A percentile compares a stretch with the other conserved stretches of the same genome.
These are phyloP conservation scores for Rhodotorula paludigena DNA, from an alignment of 768 basidiomycete species.

Conservation along the genomic window DNA sequence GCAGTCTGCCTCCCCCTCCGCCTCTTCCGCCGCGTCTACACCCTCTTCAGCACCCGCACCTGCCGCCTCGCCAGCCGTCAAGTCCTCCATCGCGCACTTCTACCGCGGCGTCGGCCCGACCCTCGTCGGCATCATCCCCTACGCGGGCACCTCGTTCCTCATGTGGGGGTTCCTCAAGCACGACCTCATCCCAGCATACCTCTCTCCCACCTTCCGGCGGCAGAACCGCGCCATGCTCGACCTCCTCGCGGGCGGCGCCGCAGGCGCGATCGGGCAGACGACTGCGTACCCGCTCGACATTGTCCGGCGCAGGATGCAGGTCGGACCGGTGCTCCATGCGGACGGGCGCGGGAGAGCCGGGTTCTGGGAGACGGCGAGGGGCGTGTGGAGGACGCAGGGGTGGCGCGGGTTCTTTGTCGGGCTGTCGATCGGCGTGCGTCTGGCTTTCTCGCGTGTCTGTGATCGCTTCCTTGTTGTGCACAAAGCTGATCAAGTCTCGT, in stretches of 20 bases:
- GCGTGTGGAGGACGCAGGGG: slow-evolving; percentile 65
- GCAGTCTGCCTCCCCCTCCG: slow-evolving; percentile 27
- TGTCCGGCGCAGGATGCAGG: slow-evolving; percentile 85
- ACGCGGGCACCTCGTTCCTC: slow-evolving; percentile 90
- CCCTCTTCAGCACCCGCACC: slow-evolving; percentile 36
- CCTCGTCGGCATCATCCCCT: slow-evolving; percentile 84
- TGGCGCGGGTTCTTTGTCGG: slow-evolving; percentile 89
- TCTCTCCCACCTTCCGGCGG: slow-evolving; percentile 30
- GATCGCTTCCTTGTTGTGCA: background rate
- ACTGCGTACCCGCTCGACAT: slow-evolving; percentile 93
- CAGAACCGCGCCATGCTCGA: slow-evolving; percentile 55
- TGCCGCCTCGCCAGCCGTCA: slow-evolving; percentile 49
- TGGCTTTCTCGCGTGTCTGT: background rate
- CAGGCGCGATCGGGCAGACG: slow-evolving; percentile 80
- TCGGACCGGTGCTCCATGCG: slow-evolving; percentile 71
- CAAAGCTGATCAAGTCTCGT: background rate
- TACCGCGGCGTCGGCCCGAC: slow-evolving; percentile 97
- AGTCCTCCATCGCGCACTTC: slow-evolving; percentile 77
- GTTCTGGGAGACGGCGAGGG: slow-evolving; percentile 69
- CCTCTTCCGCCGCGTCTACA: slow-evolving; percentile 38
- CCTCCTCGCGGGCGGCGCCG: slow-evolving; percentile 74
- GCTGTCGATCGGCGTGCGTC: slow-evolving; percentile 77
- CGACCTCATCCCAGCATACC: slow-evolving; percentile 57
- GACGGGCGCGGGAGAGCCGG: slow-evolving; percentile 59
- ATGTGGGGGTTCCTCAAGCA: slow-evolving; percentile 66